Evolutionary conservation across 1,284 basidiomycete genomes (phyloP).

Genomic region (Cryptococcus sp.): DNA sequence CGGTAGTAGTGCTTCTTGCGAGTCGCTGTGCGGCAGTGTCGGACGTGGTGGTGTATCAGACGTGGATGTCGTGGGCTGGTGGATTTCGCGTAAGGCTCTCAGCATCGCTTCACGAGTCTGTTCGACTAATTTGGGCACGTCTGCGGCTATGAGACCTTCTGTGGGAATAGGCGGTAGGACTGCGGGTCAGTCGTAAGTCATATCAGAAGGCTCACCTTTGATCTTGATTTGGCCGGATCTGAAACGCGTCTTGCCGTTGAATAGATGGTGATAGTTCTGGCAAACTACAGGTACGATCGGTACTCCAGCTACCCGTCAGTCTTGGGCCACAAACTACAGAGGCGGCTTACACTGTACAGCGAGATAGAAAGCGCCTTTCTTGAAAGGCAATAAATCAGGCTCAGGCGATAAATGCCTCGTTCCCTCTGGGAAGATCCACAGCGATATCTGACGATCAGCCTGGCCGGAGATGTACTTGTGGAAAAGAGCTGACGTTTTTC

Average conservation of each 20-base stretch:
- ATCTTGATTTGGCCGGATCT: slow-evolving; percentile 75
- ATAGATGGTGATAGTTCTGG: slow-evolving; percentile 88
- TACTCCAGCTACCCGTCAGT: slow-evolving; percentile 48
- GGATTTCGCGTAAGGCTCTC: slow-evolving; percentile 39
- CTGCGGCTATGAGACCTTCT: slow-evolving; percentile 45
- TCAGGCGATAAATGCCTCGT: slow-evolving; percentile 69
- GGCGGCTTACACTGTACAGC: slow-evolving; percentile 64
- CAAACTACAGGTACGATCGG: slow-evolving; percentile 89
- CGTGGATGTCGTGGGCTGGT: slow-evolving; percentile 8
- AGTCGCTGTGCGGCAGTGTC: neutral
- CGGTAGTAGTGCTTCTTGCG: neutral
- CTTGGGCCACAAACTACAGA: too few species aligned
- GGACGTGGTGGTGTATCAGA: neutral
- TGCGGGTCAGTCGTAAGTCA: slow-evolving; percentile 55
- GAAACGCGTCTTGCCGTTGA: slow-evolving; percentile 69
- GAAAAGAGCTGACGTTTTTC: slow-evolving; percentile 48
- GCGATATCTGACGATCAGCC: slow-evolving; percentile 55
- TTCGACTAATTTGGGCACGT: slow-evolving; percentile 49
- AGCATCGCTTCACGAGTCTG: slow-evolving; percentile 49
- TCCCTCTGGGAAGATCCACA: slow-evolving; percentile 92
- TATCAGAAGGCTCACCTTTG: slow-evolving; percentile 61
- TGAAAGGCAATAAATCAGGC: slow-evolving; percentile 76
- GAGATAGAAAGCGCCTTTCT: slow-evolving; percentile 97
- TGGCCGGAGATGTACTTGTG: neutral
- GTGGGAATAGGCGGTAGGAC: slow-evolving; percentile 54